phyloP scores from a whole-genome alignment of 1,284 basidiomycete species.

The Anthracocystis panici-leucophaei region DNA sequence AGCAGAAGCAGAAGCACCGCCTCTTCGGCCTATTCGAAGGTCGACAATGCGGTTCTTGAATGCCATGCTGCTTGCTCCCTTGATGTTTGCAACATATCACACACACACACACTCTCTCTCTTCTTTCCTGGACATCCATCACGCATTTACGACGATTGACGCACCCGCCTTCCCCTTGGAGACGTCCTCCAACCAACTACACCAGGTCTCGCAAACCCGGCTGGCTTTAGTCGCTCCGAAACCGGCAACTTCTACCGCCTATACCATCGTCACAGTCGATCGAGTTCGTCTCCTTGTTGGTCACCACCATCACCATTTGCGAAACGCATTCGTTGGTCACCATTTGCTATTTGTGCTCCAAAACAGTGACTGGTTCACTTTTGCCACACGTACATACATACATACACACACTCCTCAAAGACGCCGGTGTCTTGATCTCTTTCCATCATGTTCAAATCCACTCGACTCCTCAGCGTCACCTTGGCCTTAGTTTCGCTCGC shows the following conservation, averaged over 20 bases:
- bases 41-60: too few relatives aligned
- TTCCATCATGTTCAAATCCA: slow-evolving; percentile 16
- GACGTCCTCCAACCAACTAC: too few relatives aligned
- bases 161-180: too few relatives aligned
- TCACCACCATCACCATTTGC: slow-evolving; percentile 12
- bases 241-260: not conserved
- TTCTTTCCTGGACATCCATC: too few relatives aligned
- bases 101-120: too few relatives aligned
- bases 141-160: too few relatives aligned
- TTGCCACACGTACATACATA: not conserved
- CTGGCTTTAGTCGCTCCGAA: not conserved
- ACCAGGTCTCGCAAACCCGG: not conserved
- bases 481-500: slow-evolving; percentile 14
- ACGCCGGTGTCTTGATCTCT: slow-evolving; percentile 27
- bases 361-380: slow-evolving; percentile 27
- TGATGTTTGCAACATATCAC: slow-evolving; percentile 6
- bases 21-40: too few relatives aligned
- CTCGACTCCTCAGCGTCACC: slow-evolving; percentile 15
- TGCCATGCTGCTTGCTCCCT: too few relatives aligned
- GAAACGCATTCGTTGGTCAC: slow-evolving; percentile 5
- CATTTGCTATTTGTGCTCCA: not conserved
- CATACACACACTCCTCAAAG: not conserved
- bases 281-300: not conserved
- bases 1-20: too few relatives aligned
- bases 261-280: too few relatives aligned